Base-by-base conservation (phyloP, 495 filamentous ascomycete species). In the Immersiella caudata region DNA sequence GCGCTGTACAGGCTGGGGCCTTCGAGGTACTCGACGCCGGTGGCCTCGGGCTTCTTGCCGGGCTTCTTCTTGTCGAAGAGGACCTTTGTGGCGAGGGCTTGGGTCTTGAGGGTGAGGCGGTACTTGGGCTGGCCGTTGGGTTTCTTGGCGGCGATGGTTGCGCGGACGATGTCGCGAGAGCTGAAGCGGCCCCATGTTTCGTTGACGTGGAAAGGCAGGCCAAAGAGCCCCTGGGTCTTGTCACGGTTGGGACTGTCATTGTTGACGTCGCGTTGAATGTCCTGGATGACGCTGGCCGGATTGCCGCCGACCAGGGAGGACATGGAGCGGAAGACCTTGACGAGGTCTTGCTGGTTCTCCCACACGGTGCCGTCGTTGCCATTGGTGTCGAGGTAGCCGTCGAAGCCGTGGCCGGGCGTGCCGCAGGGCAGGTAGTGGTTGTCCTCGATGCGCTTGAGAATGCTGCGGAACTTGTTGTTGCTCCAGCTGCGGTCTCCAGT, bases 1-100 rank as follows among this genome's bases (percentile, higher is more conserved):
- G 88, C 87, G 20, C 79, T 73, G 78, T 89, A 90, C 14, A 90
- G 77, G 56, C 78, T 73, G 49, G 83, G 59, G n/a, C 87, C 88
- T 18, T 82, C 76, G 0, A 90, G 81, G 70, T 83, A 90, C 58
- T 88, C 83, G 46, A 91, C 81, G 49, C 88, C 88, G 2, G 75
- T 85, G 16, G 88, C 88, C 20, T 74, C 78, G 0, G 87, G 85
- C 21, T 75, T 78, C 27, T 62, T 74, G 25, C 68, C 70, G 11
- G 69, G 73, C 11, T 75, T 71, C 20, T 63, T 68, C n/a, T 74
- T 70, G 65, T 84, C 76, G 67, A 90, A 89, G 33, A 74, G 66
- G 55, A 90, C 78, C 67, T 84, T 86, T 8, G 88, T 90, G 2
- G 81, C 88, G 46, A 88, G 79, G 21, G 80, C 81, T 68, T 89